These are phyloP conservation scores for Rhynchospora breviuscula DNA, from an alignment of 176 grass and related monocot species.

Conservation along the genomic window DNA sequence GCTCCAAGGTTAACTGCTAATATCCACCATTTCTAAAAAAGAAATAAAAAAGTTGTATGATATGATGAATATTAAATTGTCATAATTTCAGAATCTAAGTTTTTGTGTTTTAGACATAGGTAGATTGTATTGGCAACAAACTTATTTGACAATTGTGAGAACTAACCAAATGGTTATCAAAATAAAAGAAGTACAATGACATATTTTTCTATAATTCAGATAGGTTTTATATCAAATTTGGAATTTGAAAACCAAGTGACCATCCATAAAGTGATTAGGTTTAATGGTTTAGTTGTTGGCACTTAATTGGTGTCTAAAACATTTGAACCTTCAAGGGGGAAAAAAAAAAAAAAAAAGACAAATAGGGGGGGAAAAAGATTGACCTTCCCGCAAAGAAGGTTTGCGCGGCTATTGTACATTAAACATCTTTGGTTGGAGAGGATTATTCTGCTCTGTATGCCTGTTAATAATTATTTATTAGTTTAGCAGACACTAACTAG, in stretches of 20 bases:
- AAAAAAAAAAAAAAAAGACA: too few species aligned
- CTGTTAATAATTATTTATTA: not conserved
- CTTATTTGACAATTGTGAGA: too few species aligned
- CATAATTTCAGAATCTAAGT: not conserved
- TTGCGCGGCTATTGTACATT: not conserved
- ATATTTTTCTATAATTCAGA: too few species aligned
- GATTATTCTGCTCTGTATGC: not conserved
- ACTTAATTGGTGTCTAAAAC: not conserved
- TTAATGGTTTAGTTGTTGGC: too few species aligned
- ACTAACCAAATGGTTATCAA: too few species aligned
- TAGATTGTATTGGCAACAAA: too few species aligned
- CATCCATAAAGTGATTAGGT: too few species aligned
- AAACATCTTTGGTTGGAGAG: not conserved
- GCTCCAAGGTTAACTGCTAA: constrained; percentile 39
- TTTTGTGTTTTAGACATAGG: not conserved
- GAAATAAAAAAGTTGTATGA: not conserved
- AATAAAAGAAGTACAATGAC: too few species aligned
- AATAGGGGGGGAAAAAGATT: too few species aligned
- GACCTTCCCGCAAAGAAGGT: not conserved
- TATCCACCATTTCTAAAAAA: not conserved
- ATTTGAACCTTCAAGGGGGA: not conserved
- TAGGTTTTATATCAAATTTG: too few species aligned
- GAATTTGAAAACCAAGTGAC: too few species aligned
- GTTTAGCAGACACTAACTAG: not conserved
- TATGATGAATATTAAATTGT: not conserved